Evolutionary conservation across 2,329 filamentous ascomycete species (phyloP).

Genomic region (Fusarium transvaalense): DNA sequence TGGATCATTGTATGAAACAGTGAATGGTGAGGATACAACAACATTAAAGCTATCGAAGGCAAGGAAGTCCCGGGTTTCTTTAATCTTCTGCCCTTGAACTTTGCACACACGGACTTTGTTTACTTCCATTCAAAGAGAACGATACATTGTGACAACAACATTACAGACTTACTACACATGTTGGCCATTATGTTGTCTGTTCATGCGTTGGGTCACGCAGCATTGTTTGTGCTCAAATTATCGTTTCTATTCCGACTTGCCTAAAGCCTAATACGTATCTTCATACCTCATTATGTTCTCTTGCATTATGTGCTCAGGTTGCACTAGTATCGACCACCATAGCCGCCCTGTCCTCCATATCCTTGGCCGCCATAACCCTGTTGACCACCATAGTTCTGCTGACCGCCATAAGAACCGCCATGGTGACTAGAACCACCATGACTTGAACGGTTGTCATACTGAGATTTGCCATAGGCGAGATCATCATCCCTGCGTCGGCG

Average conservation of each 20-base stretch:
- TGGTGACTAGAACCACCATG: constrained; percentile 8
- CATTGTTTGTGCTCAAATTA: not conserved
- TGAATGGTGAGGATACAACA: fast-evolving
- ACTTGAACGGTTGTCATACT: constrained; percentile 6
- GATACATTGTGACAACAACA: too few species aligned
- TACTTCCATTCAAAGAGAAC: too few species aligned
- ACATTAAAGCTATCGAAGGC: not conserved
- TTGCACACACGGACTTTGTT: too few species aligned
- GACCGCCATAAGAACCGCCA: not conserved
- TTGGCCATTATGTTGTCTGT: too few species aligned
- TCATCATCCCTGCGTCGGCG: constrained; percentile 24
- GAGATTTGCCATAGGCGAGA: constrained; percentile 30
- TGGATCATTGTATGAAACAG: not conserved
- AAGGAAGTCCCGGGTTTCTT: too few species aligned
- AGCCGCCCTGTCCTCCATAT: constrained; percentile 5
- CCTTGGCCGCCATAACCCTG: constrained; percentile 3
- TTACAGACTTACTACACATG: too few species aligned
- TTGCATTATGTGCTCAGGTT: not conserved
- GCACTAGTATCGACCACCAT: constrained; percentile 9
- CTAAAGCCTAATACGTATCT: not conserved
- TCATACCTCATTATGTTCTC: not conserved
- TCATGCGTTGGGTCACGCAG: too few species aligned
- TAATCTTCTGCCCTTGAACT: too few species aligned
- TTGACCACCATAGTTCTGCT: constrained; percentile 2
- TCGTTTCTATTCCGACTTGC: not conserved